Evolutionary conservation across 805 yeast species (phyloP).

Genomic region (Metschnikowia borealis): DNA sequence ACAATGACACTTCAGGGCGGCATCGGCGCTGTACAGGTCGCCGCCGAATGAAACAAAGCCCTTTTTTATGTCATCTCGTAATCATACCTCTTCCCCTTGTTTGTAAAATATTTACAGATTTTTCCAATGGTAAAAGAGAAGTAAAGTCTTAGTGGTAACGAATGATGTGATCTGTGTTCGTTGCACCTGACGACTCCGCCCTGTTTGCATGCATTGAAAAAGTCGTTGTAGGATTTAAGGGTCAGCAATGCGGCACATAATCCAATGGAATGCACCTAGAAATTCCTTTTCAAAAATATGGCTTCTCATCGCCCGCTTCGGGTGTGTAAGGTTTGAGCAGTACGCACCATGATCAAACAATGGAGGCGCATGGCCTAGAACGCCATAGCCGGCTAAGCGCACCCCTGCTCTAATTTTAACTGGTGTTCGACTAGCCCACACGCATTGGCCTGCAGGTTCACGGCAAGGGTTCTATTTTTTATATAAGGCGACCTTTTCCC

Average conservation of each 20-base stretch:
- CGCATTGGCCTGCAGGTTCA: background rate
- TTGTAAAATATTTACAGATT: background rate
- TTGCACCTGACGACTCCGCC: background rate
- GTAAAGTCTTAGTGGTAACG: background rate
- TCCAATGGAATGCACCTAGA: background rate
- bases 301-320: background rate
- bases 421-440: background rate
- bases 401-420: conserved; percentile 2
- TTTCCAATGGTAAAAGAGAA: background rate
- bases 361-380: conserved; percentile 3
- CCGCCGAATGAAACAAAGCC: background rate
- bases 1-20: background rate
- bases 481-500: conserved; percentile 1
- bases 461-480: background rate
- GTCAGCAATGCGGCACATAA: background rate
- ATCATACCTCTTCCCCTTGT: background rate
- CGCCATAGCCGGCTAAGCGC: conserved; percentile 3
- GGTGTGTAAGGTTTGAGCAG: background rate
- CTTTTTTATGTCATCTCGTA: too few species aligned
- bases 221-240: background rate
- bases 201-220: background rate
- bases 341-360: background rate
- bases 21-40: background rate
- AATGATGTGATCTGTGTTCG: background rate
- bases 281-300: background rate